Base-by-base conservation (phyloP, 176 grass and related monocot species). In the Aegilops longissima region DNA sequence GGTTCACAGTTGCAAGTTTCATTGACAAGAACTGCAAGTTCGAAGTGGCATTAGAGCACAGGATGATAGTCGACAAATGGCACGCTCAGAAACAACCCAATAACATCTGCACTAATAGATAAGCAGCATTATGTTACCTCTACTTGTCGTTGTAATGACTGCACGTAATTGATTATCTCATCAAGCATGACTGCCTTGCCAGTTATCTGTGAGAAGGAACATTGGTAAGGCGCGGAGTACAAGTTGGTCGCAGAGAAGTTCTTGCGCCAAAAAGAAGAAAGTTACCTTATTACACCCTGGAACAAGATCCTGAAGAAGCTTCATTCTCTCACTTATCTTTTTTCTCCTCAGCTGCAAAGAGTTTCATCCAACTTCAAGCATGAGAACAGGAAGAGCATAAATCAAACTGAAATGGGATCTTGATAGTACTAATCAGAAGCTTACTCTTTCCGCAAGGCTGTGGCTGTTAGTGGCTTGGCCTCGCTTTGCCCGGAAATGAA, bases 81-180 rank as follows among this genome's bases (percentile, higher is more conserved):
- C n/a, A 12, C 13, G 31, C 40, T 58, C 17, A 23, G 13, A 76
- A 87, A 40, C 29, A 86, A 62, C 44, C 59, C 54, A 82, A 61
- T 33, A 61, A 52, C 3, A 73, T 5, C 3, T 51, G 5, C 42
- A 71, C 33, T 64, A 79, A 58, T 51, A 77, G 4, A 77, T 1
- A 56, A 59, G 2, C 54, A 59, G 54, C 54, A 59, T 8, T 2
- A 76, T 52, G 39, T 9, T 90, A 98, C 96, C 96, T 98, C 96
- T 3, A 98, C 92, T 87, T 98, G 96, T 49, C 88, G 92, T 93
- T 98, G 96, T 85, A 98, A 85, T 61, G 94, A 98, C 86, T 98
- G 96, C 65, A 98, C 96, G 64, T 98, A 98, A 84, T 98, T 98
- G 79, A 98, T 98, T 39, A 98, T 98, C 90, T 98, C 96, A 86